Evolutionary conservation across 1,284 basidiomycete genomes (phyloP).

Genomic region (Mycena citricolor): DNA sequence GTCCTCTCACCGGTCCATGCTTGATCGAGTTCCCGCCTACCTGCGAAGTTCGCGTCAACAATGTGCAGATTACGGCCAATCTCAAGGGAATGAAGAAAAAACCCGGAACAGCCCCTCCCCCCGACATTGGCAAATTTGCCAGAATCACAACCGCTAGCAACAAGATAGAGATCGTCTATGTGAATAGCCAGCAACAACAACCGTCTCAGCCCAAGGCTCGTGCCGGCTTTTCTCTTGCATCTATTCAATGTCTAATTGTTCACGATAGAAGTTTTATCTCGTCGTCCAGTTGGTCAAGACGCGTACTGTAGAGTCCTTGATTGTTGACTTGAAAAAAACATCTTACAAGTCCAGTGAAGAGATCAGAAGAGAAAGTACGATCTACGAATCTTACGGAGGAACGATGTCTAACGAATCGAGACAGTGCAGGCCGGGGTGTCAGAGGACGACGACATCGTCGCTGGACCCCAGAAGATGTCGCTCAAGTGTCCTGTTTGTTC

Average conservation of each 20-base stretch:
- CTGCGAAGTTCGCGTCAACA: slow-evolving; percentile 89
- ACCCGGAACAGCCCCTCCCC: slow-evolving; percentile 92
- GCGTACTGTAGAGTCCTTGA: slow-evolving; percentile 64
- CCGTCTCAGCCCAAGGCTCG: slow-evolving; percentile 68
- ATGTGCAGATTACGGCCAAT: slow-evolving; percentile 68
- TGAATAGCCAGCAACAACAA: slow-evolving; percentile 86
- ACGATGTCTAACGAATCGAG: slow-evolving; percentile 12
- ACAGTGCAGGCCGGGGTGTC: slow-evolving; percentile 60
- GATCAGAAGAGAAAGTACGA: slow-evolving; percentile 65
- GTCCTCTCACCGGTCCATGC: slow-evolving; percentile 50
- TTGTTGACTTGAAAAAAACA: slow-evolving; percentile 64
- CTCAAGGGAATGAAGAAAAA: slow-evolving; percentile 94
- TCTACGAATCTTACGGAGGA: neutral
- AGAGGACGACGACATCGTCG: slow-evolving; percentile 87
- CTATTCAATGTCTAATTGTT: slow-evolving; percentile 1
- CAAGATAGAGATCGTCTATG: slow-evolving; percentile 84
- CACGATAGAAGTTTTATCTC: slow-evolving; percentile 78
- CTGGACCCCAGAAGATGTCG: slow-evolving; percentile 84
- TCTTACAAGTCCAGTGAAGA: slow-evolving; percentile 68
- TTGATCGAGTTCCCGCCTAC: slow-evolving; percentile 91
- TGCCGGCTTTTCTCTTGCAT: slow-evolving; percentile 5
- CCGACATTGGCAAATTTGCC: slow-evolving; percentile 72
- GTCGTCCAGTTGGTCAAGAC: slow-evolving; percentile 81
- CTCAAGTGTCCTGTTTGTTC: slow-evolving; percentile 86
- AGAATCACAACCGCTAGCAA: slow-evolving; percentile 54